Base-by-base conservation (phyloP, 345 rosid genomes). In the Luvunga scandens region DNA sequence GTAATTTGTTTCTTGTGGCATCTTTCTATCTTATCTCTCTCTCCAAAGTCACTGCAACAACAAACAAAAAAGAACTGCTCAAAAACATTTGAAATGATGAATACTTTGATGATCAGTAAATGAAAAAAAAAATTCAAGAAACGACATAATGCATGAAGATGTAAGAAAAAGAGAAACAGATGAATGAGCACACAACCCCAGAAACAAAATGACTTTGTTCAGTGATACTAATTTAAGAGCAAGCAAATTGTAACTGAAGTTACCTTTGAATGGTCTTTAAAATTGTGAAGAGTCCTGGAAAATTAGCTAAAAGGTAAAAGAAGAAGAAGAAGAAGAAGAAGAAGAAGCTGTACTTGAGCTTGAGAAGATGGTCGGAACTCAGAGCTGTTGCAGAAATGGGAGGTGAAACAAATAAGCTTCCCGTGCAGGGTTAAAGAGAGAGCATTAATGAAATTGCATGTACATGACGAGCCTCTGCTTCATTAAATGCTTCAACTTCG, bases 1-100 rank as follows among this genome's bases (percentile, higher is more conserved):
- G 74, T 63, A 50, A 34, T 76, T 84, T 66, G 79, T 28, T 82
- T 91, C 98, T 80, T 90, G 95, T 48, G 94, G 97, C 94, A 93
- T 95, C 60, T 84, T 76, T 48, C 27, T 34, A 5, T 60, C 22
- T 25, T 28, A n/a, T 22, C 6, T n/a, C 48, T 28, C 42, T 61
- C 13, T 39, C 22, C 12, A 39, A 27, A 33, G 63, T 39, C 73
- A 4, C 76, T 77, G 73, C 30, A 48, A 64, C 55, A 24, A 71
- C 30, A 73, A 38, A 5, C 13, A 48, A 7, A 63, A 4, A 28
- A 63, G 5, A 16, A 75, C 25, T 45, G 42, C 53, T 45, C 60
- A 64, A 57, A 72, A 31, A 13, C 28, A 34, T 34, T 10, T 72
- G 48, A 63, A 45, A 64, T 27, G 68, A 53, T 13, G 24, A 13